Percentiles rank a stretch among this genome's conserved stretches.
Conservation (phyloP, 108 stramenopile species). For the Nitzschia sp. region DNA sequence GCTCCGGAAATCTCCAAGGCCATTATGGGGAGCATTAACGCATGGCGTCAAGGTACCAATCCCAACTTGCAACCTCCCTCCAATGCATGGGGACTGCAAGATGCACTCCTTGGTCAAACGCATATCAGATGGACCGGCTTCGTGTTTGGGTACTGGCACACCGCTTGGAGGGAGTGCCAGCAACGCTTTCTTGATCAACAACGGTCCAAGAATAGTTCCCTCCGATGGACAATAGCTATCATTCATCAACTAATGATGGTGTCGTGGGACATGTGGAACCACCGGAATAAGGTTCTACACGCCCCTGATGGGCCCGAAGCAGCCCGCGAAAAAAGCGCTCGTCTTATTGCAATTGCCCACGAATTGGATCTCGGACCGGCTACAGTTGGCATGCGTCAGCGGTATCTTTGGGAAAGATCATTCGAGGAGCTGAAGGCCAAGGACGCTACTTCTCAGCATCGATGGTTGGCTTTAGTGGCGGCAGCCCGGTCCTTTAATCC, state of each 20-base stretch:
- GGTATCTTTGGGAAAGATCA: too few relatives aligned
- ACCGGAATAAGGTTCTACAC: constrained; percentile 5
- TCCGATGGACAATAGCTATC: neutral
- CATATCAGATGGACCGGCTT: constrained; percentile 2
- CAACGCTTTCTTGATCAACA: neutral
- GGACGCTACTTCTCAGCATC: too few relatives aligned
- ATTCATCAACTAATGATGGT: neutral
- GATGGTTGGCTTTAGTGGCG: too few relatives aligned
- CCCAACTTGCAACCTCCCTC: too few relatives aligned
- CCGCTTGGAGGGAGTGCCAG: neutral
- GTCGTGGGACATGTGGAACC: too few relatives aligned
- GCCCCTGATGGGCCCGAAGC: neutral
- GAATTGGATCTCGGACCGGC: too few relatives aligned
- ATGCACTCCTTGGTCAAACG: neutral
- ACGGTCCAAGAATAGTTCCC: neutral
- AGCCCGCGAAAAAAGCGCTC: too few relatives aligned
- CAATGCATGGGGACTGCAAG: neutral
- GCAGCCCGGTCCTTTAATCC: too few relatives aligned
- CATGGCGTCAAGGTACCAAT: too few relatives aligned
- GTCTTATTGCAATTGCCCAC: too few relatives aligned
- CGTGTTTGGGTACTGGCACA: neutral
- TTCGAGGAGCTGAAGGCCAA: too few relatives aligned
- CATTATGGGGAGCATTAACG: neutral
- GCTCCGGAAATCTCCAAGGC: neutral
- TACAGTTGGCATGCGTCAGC: too few relatives aligned